Evolutionary conservation across 805 yeast genomes (phyloP), one percentile per base, ranked within the genome.

Genomic region (Kuraishia ogatae): DNA sequence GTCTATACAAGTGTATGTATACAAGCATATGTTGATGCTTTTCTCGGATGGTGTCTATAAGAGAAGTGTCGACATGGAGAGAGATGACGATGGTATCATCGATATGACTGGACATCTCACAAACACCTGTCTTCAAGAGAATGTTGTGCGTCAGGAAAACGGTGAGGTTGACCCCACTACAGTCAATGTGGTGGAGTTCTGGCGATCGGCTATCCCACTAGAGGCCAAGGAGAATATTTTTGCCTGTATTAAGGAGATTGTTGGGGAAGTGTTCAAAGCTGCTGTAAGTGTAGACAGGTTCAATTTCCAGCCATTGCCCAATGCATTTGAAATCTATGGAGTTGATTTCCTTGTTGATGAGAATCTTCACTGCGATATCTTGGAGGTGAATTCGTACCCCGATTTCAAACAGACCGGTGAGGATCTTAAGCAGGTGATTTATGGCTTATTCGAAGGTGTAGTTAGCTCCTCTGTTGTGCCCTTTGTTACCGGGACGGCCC

Each of bases 341-440:
- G 74, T 94, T 17, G 99, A 94, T 67, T 92, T 91, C 67, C 69
- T 94, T 54, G 87, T 94, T 19, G 84, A 83, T 61, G 71, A 69
- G 1, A 72, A 80, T 29, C 65, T 68, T 22, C 66, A 76, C 15
- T 93, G 87, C 2, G 76, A 75, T 50, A 65, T 94, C 26, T 71
- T 93, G 48, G 98, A 94, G 68, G 89, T 91, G 50, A 94, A 94
- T 64, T 85, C 98, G 17, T 94, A 86, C 65, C 99, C 99, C 1
- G 99, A 94, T 66, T 94, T 94, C 72, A 91, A 90, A 64, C 99
- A 94, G 70, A 94, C 98, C 0, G 99, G 99, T 19, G 80, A 73
- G 17, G 86, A 79, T 7, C 73, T 93, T 61, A 87, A 86, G 64
- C 73, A 62, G 1, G 63, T 90, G 22, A 87, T 94, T 29, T 76